Base-by-base conservation (phyloP, 192 early-diverging fungal genomes). In the Phlyctochytrium bullatum region DNA sequence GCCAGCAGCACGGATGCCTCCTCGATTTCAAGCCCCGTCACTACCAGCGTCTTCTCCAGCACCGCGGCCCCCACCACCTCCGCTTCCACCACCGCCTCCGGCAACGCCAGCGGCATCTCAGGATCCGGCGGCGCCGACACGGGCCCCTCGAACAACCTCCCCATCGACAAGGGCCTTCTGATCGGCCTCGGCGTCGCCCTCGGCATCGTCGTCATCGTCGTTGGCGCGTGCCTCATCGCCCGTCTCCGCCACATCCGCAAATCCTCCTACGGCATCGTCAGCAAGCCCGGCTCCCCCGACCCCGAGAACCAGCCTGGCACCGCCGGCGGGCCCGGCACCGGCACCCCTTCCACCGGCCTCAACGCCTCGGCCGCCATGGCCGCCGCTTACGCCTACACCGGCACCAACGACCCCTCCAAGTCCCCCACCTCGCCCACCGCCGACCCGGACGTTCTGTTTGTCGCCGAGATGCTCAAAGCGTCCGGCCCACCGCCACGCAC, bases 401-500 rank as follows among this genome's bases (percentile, higher is more conserved):
- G 20, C 40, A 20, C 40, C 40, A 47, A 47, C 40, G 40, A 47
- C 10, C 6, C 40, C 40, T 6, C 40, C 20, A 20, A 20, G 6
- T 20, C 40, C 10, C 40, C 40, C 6, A 20, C 20, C 10, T 6
- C 20, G 20, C 10, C 20, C 10, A 20, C 20, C 10, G 40, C 10
- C 14, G 54, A 57, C 54, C 4, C 54, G 54, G 54, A 57, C 20
- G 54, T 57, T 10, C 4, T 25, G 25, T 25, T 57, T 10, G 54
- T 57, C 6, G 6, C 40, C 20, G 12, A 10, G 12, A 57, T 28
- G 16, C 25, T 57, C 14, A 25, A 10, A 57, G 27, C 4, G 25
- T 47, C 40, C 54, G 54, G 54, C 54, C 14, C 54, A 10, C 54
- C 54, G 12, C 54, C 54, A 28, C 10, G 69, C 17, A 63, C 52